Evolutionary conservation across 257 asterid species (phyloP).

Genomic region (Solanum appendiculatum): DNA sequence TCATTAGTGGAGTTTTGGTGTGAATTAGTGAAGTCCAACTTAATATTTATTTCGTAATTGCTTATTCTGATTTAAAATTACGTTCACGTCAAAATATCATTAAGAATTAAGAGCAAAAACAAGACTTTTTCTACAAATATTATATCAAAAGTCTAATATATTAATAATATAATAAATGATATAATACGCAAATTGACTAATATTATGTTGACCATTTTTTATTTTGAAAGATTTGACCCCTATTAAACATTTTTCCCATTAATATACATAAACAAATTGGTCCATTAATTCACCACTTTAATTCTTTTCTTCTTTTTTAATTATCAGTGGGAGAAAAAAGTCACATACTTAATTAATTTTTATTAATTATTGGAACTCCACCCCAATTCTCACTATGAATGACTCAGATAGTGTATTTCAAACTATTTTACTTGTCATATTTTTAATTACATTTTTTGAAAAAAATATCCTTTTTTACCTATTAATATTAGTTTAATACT

Average conservation of each 20-base stretch:
- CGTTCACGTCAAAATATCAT: not conserved
- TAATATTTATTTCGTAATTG: not conserved
- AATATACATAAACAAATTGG: not conserved
- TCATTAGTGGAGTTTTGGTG: not conserved
- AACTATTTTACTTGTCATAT: not conserved
- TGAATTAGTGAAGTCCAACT: not conserved
- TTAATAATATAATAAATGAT: not conserved
- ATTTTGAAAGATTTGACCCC: not conserved
- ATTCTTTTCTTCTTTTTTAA: not conserved
- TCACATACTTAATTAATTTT: not conserved
- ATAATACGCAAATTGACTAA: not conserved
- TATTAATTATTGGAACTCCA: not conserved
- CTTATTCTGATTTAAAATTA: not conserved
- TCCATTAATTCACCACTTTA: not conserved
- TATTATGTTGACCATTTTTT: not conserved
- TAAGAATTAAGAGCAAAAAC: not conserved
- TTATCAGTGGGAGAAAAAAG: not conserved
- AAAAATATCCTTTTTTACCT: not conserved
- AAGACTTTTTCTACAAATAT: not conserved
- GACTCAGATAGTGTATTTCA: not conserved
- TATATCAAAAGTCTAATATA: not conserved
- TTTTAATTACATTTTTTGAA: not conserved
- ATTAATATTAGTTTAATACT: not conserved
- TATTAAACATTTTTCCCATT: not conserved
- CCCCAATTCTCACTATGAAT: not conserved